phyloP scores from a whole-genome alignment of 148 eudicot species.

The Vaccinium macrocarpon region DNA sequence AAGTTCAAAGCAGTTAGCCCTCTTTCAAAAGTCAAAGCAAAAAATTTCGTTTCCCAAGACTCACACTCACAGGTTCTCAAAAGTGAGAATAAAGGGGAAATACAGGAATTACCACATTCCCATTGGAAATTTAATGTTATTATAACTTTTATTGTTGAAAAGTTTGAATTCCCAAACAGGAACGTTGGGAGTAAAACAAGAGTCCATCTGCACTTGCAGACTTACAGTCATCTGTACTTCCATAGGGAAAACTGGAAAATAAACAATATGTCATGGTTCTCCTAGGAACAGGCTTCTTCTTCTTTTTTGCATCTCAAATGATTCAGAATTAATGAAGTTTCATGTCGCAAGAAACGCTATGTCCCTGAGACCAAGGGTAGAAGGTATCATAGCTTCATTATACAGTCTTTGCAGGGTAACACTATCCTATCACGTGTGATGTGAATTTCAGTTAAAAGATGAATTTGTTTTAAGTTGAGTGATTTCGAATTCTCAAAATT shows the following conservation, averaged over 20 bases:
- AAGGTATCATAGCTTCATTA: background rate
- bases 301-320: background rate
- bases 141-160: background rate
- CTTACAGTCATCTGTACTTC: background rate
- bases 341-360: background rate
- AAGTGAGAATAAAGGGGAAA: background rate
- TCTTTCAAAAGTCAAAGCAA: background rate
- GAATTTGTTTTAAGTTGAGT: background rate
- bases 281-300: background rate
- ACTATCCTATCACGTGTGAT: background rate
- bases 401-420: background rate
- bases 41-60: background rate
- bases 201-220: background rate
- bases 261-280: background rate
- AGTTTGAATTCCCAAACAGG: background rate
- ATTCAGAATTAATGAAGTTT: background rate
- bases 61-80: background rate
- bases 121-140: background rate
- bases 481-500: background rate
- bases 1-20: background rate
- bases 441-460: background rate
- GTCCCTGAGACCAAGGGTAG: background rate
- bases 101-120: background rate
- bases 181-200: background rate
- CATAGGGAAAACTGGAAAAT: background rate